Evolutionary conservation across 2,329 filamentous ascomycete genomes (phyloP).

Genomic region (Curvularia hawaiiensis): DNA sequence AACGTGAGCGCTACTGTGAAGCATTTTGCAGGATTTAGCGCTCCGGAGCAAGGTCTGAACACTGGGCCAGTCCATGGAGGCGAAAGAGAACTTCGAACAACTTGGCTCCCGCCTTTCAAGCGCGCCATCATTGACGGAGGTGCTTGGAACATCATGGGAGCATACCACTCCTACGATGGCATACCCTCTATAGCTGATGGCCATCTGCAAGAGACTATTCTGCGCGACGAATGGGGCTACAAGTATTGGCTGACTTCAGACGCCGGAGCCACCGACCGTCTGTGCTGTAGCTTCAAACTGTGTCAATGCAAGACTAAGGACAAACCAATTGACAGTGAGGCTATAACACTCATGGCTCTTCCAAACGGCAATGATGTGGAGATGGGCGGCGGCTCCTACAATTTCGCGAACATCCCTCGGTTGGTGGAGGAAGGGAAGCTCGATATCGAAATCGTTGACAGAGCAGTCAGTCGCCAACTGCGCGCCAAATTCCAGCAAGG

Average conservation of each 20-base stretch:
- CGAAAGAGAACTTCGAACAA: constrained; percentile 60
- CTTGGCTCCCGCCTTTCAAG: constrained; percentile 65
- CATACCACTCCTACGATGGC: constrained; percentile 77
- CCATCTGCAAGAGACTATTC: constrained; percentile 67
- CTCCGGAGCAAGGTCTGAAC: constrained; percentile 75
- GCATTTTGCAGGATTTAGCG: constrained; percentile 73
- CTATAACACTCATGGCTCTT: constrained; percentile 67
- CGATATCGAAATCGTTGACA: constrained; percentile 64
- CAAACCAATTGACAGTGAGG: constrained; percentile 66
- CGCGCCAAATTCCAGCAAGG: constrained; percentile 72
- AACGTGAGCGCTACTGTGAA: constrained; percentile 76
- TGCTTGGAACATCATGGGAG: constrained; percentile 73
- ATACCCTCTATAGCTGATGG: constrained; percentile 69
- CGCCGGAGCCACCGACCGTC: constrained; percentile 71
- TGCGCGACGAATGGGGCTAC: constrained; percentile 75
- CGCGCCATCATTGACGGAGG: constrained; percentile 72
- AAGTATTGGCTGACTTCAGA: constrained; percentile 71
- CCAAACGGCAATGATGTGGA: constrained; percentile 74
- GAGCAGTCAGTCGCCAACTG: constrained; percentile 68
- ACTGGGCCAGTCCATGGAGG: constrained; percentile 64
- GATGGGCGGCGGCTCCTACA: constrained; percentile 78
- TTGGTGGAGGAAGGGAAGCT: constrained; percentile 67
- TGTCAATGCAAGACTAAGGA: constrained; percentile 54
- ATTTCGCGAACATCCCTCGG: constrained; percentile 67
- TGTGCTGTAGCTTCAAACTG: constrained; percentile 68